Evolutionary conservation across 2,329 filamentous ascomycete species (phyloP).

Genomic region (Exophiala oligosperma): DNA sequence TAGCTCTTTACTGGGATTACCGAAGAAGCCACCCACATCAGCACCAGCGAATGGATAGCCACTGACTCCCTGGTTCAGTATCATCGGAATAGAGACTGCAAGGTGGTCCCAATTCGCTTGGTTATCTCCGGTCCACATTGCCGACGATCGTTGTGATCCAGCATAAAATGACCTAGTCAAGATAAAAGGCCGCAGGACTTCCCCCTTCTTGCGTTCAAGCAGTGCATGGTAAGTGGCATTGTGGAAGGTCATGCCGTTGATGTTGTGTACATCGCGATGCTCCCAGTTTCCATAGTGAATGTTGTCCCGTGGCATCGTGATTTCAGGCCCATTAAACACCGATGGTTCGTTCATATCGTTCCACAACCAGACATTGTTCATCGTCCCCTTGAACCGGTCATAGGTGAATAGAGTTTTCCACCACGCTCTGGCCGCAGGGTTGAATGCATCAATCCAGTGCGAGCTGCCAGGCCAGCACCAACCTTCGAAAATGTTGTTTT

Average conservation of each 20-base stretch:
- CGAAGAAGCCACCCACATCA: slow-evolving; percentile 97
- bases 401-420: slow-evolving; percentile 90
- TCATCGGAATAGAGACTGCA: slow-evolving; percentile 87
- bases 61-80: slow-evolving; percentile 86
- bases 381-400: slow-evolving; percentile 79
- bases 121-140: slow-evolving; percentile 99
- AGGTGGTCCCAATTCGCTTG: slow-evolving; percentile 90
- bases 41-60: slow-evolving; percentile 94
- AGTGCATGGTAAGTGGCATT: slow-evolving; percentile 90
- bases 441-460: slow-evolving; percentile 95
- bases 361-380: slow-evolving; percentile 90
- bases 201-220: slow-evolving; percentile 80
- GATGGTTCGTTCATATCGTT: slow-evolving; percentile 99
- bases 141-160: slow-evolving; percentile 83
- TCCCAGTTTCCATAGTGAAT: slow-evolving; percentile 90
- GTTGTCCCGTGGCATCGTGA: slow-evolving; percentile 99
- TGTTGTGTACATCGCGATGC: slow-evolving; percentile 92
- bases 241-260: slow-evolving; percentile 93
- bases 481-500: slow-evolving; percentile 83
- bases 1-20: slow-evolving; percentile 90
- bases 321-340: slow-evolving; percentile 97
- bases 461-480: slow-evolving; percentile 99
- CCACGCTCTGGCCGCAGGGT: slow-evolving; percentile 86
- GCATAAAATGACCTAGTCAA: slow-evolving; percentile 91
- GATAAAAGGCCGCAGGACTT: slow-evolving; percentile 82